Conservation (phyloP, 345 rosid species). For the Isatis tinctoria region DNA sequence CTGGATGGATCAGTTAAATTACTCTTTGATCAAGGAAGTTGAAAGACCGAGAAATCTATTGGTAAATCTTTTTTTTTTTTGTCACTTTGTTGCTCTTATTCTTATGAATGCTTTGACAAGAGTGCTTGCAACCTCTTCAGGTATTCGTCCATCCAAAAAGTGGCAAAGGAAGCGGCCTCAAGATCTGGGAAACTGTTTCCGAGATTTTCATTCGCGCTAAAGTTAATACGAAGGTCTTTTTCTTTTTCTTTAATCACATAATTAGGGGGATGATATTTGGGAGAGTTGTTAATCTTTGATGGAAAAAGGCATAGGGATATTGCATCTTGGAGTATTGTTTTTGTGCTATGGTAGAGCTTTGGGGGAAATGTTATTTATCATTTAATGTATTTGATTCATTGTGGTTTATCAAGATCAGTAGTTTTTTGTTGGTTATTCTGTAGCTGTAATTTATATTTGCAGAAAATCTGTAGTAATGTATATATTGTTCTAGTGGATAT, state of each 20-base stretch:
- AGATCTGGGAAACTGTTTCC: slow-evolving; percentile 78
- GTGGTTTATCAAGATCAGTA: not conserved
- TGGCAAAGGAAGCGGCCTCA: slow-evolving; percentile 71
- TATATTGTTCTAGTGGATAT: not conserved
- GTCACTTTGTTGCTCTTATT: not conserved
- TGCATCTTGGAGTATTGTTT: not conserved
- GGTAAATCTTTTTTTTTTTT: slow-evolving; percentile 32
- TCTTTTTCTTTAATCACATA: not conserved
- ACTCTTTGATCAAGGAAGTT: slow-evolving; percentile 43
- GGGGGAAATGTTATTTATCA: not conserved
- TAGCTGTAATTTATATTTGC: not conserved
- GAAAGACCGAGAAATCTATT: slow-evolving; percentile 81
- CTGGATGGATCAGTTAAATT: slow-evolving; percentile 61
- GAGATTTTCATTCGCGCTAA: slow-evolving; percentile 66
- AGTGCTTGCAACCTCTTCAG: slow-evolving; percentile 37
- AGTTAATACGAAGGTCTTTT: slow-evolving; percentile 61
- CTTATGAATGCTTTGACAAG: slow-evolving; percentile 9
- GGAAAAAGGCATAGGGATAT: not conserved
- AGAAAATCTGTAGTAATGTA: not conserved
- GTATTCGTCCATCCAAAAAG: slow-evolving; percentile 84
- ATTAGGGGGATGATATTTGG: not conserved
- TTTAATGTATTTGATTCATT: not conserved
- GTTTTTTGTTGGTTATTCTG: not conserved
- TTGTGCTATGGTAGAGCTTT: not conserved
- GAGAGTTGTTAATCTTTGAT: slow-evolving; percentile 4